These are phyloP conservation scores for Lipomyces starkeyi DNA, from an alignment of 805 yeast species.

Conservation along the genomic window DNA sequence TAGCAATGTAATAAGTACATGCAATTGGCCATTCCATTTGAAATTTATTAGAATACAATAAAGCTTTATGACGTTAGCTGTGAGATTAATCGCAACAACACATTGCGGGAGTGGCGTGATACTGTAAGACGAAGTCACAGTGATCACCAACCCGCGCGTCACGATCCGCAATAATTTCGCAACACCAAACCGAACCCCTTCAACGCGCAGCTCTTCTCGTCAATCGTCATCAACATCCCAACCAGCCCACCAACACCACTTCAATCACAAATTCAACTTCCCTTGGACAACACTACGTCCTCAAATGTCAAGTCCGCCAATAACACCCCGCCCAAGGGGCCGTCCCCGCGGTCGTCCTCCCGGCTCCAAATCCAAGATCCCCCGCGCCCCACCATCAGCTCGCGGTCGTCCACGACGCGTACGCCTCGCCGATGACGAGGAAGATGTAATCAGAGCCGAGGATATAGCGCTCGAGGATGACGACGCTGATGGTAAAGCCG, in stretches of 20 bases:
- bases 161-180: background rate
- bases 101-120: background rate
- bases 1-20: too few relatives aligned
- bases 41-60: too few relatives aligned
- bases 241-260: background rate
- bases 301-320: conserved; percentile 7
- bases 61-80: too few relatives aligned
- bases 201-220: background rate
- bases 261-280: background rate
- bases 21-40: too few relatives aligned
- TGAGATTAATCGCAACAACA: too few relatives aligned
- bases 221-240: background rate
- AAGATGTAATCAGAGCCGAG: conserved; percentile 30
- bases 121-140: background rate
- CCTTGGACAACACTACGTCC: background rate
- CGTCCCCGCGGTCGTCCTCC: conserved; percentile 48
- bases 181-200: too few relatives aligned
- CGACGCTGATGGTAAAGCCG: conserved; percentile 20
- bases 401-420: conserved; percentile 29
- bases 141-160: background rate
- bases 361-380: conserved; percentile 42
- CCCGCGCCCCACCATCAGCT: conserved; percentile 30
- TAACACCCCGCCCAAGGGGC: conserved; percentile 36
- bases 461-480: conserved; percentile 20
- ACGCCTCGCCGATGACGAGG: conserved; percentile 34